Percentiles rank a stretch among this genome's conserved stretches.
Evolutionary conservation across 129 eudicot species (phyloP).

Genomic region (Saussurea involucrata): DNA sequence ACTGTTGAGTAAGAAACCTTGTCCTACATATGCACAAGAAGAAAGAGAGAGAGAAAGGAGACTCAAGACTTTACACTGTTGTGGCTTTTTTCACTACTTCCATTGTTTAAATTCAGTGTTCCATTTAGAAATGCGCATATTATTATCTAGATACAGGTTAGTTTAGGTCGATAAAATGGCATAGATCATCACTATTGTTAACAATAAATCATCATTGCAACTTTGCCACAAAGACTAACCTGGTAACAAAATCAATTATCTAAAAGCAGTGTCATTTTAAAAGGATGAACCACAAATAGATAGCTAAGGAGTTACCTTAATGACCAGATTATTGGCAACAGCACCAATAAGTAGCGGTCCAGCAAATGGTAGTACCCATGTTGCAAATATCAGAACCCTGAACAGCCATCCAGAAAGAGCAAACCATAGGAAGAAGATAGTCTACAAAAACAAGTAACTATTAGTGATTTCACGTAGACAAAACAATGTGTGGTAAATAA

Average conservation of each 20-base stretch:
- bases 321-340: slow-evolving; percentile 69
- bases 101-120: not conserved
- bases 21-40: no score
- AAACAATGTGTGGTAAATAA: not conserved
- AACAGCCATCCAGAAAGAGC: slow-evolving; percentile 95
- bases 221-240: not conserved
- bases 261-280: not conserved
- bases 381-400: slow-evolving; percentile 60
- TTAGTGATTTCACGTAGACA: not conserved
- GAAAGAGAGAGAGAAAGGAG: no score
- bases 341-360: slow-evolving; percentile 76
- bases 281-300: not conserved
- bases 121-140: not conserved
- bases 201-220: not conserved
- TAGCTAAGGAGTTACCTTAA: slow-evolving; percentile 49
- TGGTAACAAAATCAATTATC: not conserved
- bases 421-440: slow-evolving; percentile 86
- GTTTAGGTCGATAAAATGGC: not conserved
- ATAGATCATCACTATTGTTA: not conserved
- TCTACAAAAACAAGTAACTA: slow-evolving; percentile 36
- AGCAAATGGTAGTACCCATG: slow-evolving; percentile 85
- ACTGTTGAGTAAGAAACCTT: no score
- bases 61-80: no score
- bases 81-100: no score
- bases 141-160: not conserved